Evolutionary conservation across 148 eudicot genomes (phyloP), one percentile per base, ranked within the genome.

Genomic region (Amaranthus hypochondriacus): DNA sequence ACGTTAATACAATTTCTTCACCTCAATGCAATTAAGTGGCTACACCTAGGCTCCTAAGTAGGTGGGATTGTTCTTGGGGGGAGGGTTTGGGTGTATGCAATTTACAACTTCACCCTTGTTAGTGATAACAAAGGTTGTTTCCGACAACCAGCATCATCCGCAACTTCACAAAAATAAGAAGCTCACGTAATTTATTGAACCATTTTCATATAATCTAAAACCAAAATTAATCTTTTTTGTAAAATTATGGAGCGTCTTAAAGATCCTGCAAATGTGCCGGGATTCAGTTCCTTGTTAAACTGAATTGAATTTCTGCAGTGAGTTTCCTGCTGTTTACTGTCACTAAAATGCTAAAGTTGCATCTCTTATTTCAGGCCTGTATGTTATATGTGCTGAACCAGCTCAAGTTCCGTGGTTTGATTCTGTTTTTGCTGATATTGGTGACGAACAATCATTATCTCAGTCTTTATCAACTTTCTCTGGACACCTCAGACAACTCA

Each of bases 401-500:
- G 92, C 79, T 54, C 81, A 54, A 82, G 82, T 90, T 57, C 99
- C 96, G 68, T 95, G 99, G 96, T 90, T 92, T 86, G 98, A 95
- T 79, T 84, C 70, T 83, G 87, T 95, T 80, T 86, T 85, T 78
- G 99, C 99, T 80, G 99, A 95, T 86, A 95, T 95, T 81, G 97
- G 99, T 70, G 99, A 95, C 83, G 96, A 87, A 57, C 99, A 95
- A 75, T 95, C 99, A 73, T 73, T 95, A 79, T 87, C 97, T 70
- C 97, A 95, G 69, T 95, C 99, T 74, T 73, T 95, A 68, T 95
- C 99, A 82, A 95, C 99, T 70, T 95, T 95, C 79, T 90, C 99
- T 47, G 97, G 97, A 68, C 99, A 95, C 86, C 88, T 95, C 84
- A 92, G 89, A 78, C 97, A 90, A 85, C 90, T 90, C 59, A 92